Evolutionary conservation across 345 rosid genomes (phyloP).

Genomic region (Gossypioides kirkii): DNA sequence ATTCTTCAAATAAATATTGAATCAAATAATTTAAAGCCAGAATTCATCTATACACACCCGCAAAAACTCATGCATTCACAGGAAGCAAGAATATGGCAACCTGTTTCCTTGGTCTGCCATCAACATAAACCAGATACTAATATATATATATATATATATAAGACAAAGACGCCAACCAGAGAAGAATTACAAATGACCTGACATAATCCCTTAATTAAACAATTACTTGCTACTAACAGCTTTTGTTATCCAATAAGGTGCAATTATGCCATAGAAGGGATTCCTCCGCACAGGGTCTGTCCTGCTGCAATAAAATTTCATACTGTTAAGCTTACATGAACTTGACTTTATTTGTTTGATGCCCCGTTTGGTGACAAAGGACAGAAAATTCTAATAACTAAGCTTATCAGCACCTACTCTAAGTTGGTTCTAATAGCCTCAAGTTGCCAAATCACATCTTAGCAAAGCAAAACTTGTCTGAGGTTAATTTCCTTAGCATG

Average conservation of each 20-base stretch:
- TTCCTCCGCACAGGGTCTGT: not conserved
- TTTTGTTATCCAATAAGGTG: not conserved
- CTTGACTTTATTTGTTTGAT: not conserved
- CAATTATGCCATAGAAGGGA: not conserved
- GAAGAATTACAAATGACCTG: not conserved
- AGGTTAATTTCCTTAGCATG: not conserved
- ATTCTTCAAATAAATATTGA: not conserved
- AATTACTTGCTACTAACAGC: not conserved
- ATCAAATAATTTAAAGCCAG: not conserved
- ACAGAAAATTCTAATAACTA: not conserved
- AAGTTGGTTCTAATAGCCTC: not conserved
- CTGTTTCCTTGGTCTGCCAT: not conserved
- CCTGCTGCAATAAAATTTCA: not conserved
- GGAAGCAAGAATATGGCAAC: not conserved
- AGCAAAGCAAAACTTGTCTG: not conserved
- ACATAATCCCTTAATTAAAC: not conserved
- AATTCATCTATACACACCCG: not conserved
- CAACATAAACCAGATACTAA: not conserved
- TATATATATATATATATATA: not conserved
- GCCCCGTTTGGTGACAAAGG: not conserved
- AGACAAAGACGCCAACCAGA: not conserved
- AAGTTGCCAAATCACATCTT: conserved; percentile 1
- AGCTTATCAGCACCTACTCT: not conserved
- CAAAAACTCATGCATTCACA: not conserved
- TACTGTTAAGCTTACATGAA: not conserved